Evolutionary conservation across 2,329 filamentous ascomycete species (phyloP).

Genomic region (Canariomyces notabilis): DNA sequence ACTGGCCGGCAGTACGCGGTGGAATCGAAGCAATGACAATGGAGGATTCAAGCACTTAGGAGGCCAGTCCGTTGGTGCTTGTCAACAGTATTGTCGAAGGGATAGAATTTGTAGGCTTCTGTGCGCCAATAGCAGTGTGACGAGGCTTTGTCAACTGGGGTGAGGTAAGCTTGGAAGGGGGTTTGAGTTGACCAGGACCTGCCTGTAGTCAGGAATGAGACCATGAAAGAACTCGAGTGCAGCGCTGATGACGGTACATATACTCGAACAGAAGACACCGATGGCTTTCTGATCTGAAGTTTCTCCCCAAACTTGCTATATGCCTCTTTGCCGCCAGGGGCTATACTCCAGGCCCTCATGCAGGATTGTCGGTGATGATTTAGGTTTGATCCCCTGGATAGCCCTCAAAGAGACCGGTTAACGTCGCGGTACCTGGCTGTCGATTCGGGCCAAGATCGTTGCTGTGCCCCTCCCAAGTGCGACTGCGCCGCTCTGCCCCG

Average conservation of each 20-base stretch:
- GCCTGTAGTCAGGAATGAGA: too few relatives aligned
- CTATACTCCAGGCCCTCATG: neutral
- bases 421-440: conserved; percentile 2
- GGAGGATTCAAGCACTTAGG: neutral
- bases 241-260: neutral
- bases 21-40: neutral
- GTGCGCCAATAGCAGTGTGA: neutral
- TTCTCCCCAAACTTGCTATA: conserved; percentile 1
- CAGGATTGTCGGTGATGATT: neutral
- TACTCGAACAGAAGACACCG: neutral
- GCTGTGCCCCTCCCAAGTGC: neutral
- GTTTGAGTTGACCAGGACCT: too few relatives aligned
- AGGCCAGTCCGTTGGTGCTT: conserved; percentile 1
- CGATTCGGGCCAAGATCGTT: neutral
- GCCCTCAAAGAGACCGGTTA: neutral
- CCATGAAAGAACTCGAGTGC: too few relatives aligned
- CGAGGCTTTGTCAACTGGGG: too few relatives aligned
- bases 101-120: neutral
- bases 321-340: neutral
- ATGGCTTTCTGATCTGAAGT: neutral
- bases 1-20: neutral
- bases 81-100: neutral
- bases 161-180: too few relatives aligned
- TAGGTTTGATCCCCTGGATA: conserved; percentile 6
- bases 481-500: neutral